Evolutionary conservation across 2,329 filamentous ascomycete genomes (phyloP).

Genomic region (Didymella pomorum): DNA sequence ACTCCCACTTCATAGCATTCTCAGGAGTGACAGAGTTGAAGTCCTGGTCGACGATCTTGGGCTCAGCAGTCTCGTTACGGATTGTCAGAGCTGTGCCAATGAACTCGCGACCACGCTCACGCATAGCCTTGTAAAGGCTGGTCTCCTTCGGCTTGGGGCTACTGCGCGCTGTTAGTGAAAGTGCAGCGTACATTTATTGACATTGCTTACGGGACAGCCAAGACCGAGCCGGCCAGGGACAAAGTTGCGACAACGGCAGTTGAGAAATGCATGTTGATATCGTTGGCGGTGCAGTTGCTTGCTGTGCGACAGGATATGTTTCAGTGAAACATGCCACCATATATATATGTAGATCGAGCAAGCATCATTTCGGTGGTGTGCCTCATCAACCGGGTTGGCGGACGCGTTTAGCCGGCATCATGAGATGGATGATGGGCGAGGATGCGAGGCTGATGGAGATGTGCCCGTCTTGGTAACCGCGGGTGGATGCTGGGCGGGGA

Average conservation of each 20-base stretch:
- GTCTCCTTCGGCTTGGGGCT: constrained; percentile 24
- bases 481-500: constrained; percentile 14
- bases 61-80: constrained; percentile 35
- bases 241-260: constrained; percentile 32
- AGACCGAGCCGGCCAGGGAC: constrained; percentile 32
- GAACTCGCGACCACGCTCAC: constrained; percentile 33
- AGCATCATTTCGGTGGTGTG: constrained; percentile 1
- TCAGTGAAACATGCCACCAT: background rate
- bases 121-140: constrained; percentile 39
- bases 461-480: constrained; percentile 18
- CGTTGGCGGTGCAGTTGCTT: constrained; percentile 1
- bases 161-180: background rate
- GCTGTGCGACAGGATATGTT: constrained; percentile 8
- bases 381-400: constrained; percentile 24
- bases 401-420: constrained; percentile 23
- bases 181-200: too few species aligned
- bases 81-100: constrained; percentile 40
- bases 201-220: constrained; percentile 27
- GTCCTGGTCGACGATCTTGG: constrained; percentile 37
- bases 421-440: background rate
- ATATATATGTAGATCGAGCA: constrained; percentile 16
- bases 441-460: constrained; percentile 5
- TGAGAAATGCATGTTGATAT: constrained; percentile 38
- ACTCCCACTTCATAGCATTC: constrained; percentile 48
- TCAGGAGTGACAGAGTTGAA: constrained; percentile 43